Evolutionary conservation across 768 basidiomycete genomes (phyloP).

Genomic region (Boletus rufocinnamomeus): DNA sequence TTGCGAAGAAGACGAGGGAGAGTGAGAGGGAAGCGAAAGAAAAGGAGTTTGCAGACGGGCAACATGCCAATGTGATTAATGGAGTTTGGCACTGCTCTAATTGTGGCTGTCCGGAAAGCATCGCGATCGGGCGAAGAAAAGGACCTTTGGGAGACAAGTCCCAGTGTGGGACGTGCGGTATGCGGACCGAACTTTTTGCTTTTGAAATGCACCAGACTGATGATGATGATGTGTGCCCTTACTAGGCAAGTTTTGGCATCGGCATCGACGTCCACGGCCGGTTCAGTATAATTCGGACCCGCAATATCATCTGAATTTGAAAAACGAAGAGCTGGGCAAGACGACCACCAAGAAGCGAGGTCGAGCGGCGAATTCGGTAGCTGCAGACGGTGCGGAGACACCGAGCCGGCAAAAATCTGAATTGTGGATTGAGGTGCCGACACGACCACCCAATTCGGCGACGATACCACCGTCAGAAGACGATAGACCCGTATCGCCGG

Average conservation of each 20-base stretch:
- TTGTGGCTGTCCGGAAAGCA: slow-evolving; percentile 86
- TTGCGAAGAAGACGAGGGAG: slow-evolving; percentile 68
- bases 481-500: slow-evolving; percentile 67
- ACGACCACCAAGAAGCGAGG: slow-evolving; percentile 53
- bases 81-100: slow-evolving; percentile 96
- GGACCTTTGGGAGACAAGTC: slow-evolving; percentile 89
- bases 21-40: slow-evolving; percentile 82
- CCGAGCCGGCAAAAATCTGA: slow-evolving; percentile 46
- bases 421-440: slow-evolving; percentile 37
- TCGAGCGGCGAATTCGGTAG: slow-evolving; percentile 28
- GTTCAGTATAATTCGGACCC: slow-evolving; percentile 78
- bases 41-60: slow-evolving; percentile 79
- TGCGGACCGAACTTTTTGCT: slow-evolving; percentile 30
- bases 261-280: slow-evolving; percentile 78
- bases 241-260: slow-evolving; percentile 87
- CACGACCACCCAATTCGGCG: slow-evolving; percentile 35
- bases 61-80: slow-evolving; percentile 78
- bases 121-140: slow-evolving; percentile 84
- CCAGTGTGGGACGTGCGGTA: slow-evolving; percentile 92
- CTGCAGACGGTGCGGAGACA: slow-evolving; percentile 51
- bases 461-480: slow-evolving; percentile 38
- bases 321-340: slow-evolving; percentile 60
- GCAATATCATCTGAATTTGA: slow-evolving; percentile 63
- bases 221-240: background rate
- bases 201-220: slow-evolving; percentile 8